phyloP scores from a whole-genome alignment of 306 rosid genomes.

The Castanopsis chinensis region DNA sequence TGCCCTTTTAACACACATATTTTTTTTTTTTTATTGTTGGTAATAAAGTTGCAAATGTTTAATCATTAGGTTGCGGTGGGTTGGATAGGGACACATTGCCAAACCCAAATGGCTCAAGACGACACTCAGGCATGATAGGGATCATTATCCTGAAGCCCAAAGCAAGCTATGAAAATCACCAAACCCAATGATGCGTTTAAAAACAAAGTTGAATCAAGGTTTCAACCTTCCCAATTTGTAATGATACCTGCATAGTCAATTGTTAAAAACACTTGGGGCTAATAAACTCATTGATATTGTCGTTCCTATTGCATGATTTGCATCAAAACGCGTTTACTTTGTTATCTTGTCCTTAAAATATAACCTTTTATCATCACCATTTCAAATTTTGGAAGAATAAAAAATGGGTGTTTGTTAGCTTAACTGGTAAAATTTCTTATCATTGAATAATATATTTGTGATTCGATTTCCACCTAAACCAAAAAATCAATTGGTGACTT shows the following conservation, averaged over 20 bases:
- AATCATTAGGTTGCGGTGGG: constrained; percentile 34
- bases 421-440: no score
- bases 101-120: constrained; percentile 51
- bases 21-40: constrained; percentile 26
- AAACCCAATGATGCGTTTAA: neutral
- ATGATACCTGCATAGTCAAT: neutral
- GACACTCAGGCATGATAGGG: neutral
- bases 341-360: neutral
- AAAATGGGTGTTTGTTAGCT: rapidly evolving
- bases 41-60: constrained; percentile 37
- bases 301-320: neutral
- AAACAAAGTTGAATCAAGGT: neutral
- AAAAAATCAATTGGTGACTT: no score
- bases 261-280: neutral
- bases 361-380: neutral
- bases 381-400: no score
- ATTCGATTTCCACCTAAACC: no score
- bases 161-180: neutral
- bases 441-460: no score
- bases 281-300: neutral
- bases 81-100: constrained; percentile 69
- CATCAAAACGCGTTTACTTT: neutral
- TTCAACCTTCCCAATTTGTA: neutral
- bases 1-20: constrained; percentile 10
- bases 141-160: neutral